Evolutionary conservation across 2,329 filamentous ascomycete species (phyloP), one percentile per base, ranked within the genome.

Genomic region (Epichloe coenophiala): DNA sequence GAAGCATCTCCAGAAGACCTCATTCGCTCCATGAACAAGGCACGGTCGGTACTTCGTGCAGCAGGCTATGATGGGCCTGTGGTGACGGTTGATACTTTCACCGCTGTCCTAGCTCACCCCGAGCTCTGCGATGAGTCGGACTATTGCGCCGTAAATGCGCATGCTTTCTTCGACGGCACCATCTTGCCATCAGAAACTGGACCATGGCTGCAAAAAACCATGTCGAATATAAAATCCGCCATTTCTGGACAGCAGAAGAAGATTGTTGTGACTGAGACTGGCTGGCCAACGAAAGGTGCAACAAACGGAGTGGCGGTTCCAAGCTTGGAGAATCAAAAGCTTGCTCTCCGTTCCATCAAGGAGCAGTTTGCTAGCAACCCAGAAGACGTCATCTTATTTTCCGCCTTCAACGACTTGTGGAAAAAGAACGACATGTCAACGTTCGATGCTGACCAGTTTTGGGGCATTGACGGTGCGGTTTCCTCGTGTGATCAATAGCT

Each of bases 251-350:
- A 88, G 56, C 84, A 88, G 66, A 73, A 75, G 44, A 75, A 86
- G 35, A 72, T 91, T 38, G 81, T 95, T 57, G 81, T 94, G 57
- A 88, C 86, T 1, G 89, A 95, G 71, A 83, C 84, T 3, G 89
- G 89, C 47, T 95, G 88, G 88, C 88, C 88, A 41, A 81, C 78
- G 63, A 65, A 78, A 57, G 88, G 88, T 17, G 57, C 70, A 12
- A 53, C 73, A 48, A 90, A 93, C 62, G 78, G 80, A 2, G 60
- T 63, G 17, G 87, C 87, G n/a, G 70, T 90, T 2, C 84, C 88
- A 0, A 80, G 80, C 12, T 59, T 69, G n/a, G 68, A 72, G 11
- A 80, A 89, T 56, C 88, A 95, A 65, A 62, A 70, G 11, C 63
- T 65, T 21, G 88, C 88, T 11, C 65, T 95, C 37, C 63, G 68